Base-by-base conservation (phyloP, 768 basidiomycete genomes). In the Hydnum rufescens region DNA sequence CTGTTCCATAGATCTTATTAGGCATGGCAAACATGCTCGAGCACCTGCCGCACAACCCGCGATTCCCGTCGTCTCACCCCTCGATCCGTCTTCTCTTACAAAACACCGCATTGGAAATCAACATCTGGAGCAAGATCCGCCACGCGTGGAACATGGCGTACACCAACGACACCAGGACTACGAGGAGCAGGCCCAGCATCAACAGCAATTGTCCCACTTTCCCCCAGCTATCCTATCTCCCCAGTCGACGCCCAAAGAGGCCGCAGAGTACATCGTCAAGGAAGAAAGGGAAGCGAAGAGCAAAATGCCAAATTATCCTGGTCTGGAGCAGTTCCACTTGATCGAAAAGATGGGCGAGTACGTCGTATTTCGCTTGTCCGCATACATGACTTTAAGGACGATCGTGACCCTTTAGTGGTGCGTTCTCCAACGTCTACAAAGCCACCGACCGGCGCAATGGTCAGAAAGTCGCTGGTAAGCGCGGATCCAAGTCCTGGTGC, bases 401-500 rank as follows among this genome's bases (percentile, higher is more conserved):
- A 64, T 60, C 42, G 36, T 39, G 51, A 54, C 34, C 53, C 55
- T 30, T 61, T 60, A 86, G 80, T 60, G 93, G 93, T 55, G 93
- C 93, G 42, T 99, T 99, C 64, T 96, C 92, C n/a, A 88, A 95
- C 62, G 93, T 99, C 5, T 99, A 93, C 73, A 86, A 85, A 63
- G 93, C 89, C 13, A 59, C 82, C 52, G 84, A 96, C 63, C 71
- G 76, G 47, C 68, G 71, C 32, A 80, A 78, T 6, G 78, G 79
- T 39, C 73, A 78, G 60, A 82, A 78, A 64, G 81, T 90, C 42
- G 92, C 92, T 58, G 81, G 90, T 81, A 63, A 58, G 74, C 71
- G 52, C 53, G 57, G 30, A 52, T 57, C 42, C 18, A 6, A 30
- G 26, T 30, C n/a, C 56, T 42, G n/a, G 51, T 28, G 56, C 18